Base-by-base conservation (phyloP, 345 rosid genomes). In the Hypericum androsaemum region DNA sequence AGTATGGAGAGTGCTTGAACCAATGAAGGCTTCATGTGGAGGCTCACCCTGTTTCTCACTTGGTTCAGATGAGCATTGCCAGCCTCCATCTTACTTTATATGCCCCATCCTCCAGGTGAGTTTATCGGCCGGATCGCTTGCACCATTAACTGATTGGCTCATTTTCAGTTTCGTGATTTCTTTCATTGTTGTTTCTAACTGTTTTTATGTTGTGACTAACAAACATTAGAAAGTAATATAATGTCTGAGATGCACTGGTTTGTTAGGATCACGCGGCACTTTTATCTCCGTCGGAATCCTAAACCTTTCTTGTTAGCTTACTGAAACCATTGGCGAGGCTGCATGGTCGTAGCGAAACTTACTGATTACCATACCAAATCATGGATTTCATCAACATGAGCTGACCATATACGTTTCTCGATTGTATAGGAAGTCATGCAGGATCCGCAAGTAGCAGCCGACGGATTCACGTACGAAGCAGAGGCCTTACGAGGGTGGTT, bases 81-180 rank as follows among this genome's bases (percentile, higher is more conserved):
- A 65, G 48, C 78, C 84, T 38, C 96, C 98, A 64, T 56, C 78
- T 7, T 79, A 79, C 67, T 92, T 79, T 63, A 77, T 80, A 43
- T 87, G 98, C 57, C 98, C 96, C 62, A 82, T 90, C 43, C 80
- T 84, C 61, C 88, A 74, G 86, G 97, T 75, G 65, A 71, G 69
- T 54, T 60, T 22, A 22, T n/a, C 32, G 4, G 32, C 4, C 32
- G 32, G 32, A 22, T 22, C 32, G 32, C 32, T 22, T 22, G 32
- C 32, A 22, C 32, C 2, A 22, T 22, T 22, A 1, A 22, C 32
- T 22, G 32, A 22, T 4, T 22, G 32, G 32, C 32, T 22, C 32
- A 22, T 4, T 22, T 22, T 22, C 32, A 22, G 32, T 22, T 22
- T 22, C 32, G 32, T 22, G 4, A 22, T 22, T 22, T 4, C 32